Base-by-base conservation (phyloP, 768 basidiomycete species). In the Lactarius psammicola region DNA sequence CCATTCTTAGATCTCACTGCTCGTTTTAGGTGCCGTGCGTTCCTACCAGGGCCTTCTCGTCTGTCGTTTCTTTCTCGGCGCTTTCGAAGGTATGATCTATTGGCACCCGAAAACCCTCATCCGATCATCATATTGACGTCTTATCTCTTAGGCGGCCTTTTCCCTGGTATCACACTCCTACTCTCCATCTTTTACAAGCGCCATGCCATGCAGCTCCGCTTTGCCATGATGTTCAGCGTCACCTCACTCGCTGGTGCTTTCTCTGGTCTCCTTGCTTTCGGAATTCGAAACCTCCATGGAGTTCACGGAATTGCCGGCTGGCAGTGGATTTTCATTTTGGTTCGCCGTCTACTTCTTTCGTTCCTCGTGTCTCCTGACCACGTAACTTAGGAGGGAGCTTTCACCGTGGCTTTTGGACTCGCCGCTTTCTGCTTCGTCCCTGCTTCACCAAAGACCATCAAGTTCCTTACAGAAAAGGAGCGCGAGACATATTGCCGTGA, bases 291-390 rank as follows among this genome's bases (percentile, higher is more conserved):
- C 17, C 84, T 90, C 79, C 73, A 85, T 54, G 84, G 83, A 15
- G 74, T 79, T 11, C 79, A 80, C 2, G 82, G 84, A 6, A 79
- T 75, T 60, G 77, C 81, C 2, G 87, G 84, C 0, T 89, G 87
- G 87, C 78, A 82, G 18, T 90, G 86, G 87, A 83, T 88, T 57
- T 87, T 87, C 72, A 84, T 87, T 60, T 75, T 87, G 36, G 82
- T 84, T 72, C 1, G 74, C 65, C 1, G 4, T 46, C 2, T 46
- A 11, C 4, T 7, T 3, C 54, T 46, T 20, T 10, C 54, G 23
- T 30, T n/a, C 53, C 42, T 42, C n/a, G 42, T 20, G 9, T n/a
- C 42, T 6, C 3, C 18, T 13, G 10, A 38, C 44, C 17, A 34
- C 26, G 55, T 66, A 17, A 42, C 34, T 31, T 42, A 78, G 75